Evolutionary conservation across 2,329 filamentous ascomycete species (phyloP).

Genomic region (Keithomyces neogunnii): DNA sequence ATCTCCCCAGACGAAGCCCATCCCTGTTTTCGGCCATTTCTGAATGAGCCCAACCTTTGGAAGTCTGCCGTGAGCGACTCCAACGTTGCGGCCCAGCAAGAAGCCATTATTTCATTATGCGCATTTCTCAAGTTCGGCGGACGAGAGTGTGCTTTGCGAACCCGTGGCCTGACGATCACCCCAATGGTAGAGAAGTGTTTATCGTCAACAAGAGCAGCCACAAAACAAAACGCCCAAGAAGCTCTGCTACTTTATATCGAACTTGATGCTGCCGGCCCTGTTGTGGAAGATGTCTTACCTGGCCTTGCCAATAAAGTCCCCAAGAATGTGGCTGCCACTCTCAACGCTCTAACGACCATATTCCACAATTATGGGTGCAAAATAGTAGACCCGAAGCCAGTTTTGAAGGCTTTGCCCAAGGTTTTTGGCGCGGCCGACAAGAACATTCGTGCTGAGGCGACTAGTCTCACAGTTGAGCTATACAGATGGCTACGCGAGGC

Average conservation of each 20-base stretch:
- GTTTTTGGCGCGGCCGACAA: constrained; percentile 96
- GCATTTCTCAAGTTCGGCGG: constrained; percentile 90
- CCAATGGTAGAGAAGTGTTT: constrained; percentile 89
- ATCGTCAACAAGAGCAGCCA: constrained; percentile 76
- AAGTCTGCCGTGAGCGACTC: constrained; percentile 89
- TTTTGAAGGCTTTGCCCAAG: constrained; percentile 81
- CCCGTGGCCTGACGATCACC: constrained; percentile 64
- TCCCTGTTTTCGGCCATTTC: constrained; percentile 77
- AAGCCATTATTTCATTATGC: constrained; percentile 79
- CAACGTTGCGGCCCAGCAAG: constrained; percentile 94
- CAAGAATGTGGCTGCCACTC: constrained; percentile 67
- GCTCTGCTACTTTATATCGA: constrained; percentile 84
- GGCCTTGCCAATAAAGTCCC: constrained; percentile 80
- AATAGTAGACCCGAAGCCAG: constrained; percentile 83
- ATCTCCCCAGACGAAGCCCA: constrained; percentile 77
- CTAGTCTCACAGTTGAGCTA: constrained; percentile 83
- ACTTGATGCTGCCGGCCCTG: constrained; percentile 72
- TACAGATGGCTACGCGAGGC: constrained; percentile 96
- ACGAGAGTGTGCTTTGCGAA: constrained; percentile 67
- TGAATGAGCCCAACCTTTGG: constrained; percentile 79
- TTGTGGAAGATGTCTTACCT: constrained; percentile 85
- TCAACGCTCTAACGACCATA: constrained; percentile 71
- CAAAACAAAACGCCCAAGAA: constrained; percentile 80
- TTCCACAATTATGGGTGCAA: constrained; percentile 95
- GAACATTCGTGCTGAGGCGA: constrained; percentile 90